These are phyloP conservation scores for Omphalotus guepiniiformis DNA, from an alignment of 768 basidiomycete species.

Conservation along the genomic window DNA sequence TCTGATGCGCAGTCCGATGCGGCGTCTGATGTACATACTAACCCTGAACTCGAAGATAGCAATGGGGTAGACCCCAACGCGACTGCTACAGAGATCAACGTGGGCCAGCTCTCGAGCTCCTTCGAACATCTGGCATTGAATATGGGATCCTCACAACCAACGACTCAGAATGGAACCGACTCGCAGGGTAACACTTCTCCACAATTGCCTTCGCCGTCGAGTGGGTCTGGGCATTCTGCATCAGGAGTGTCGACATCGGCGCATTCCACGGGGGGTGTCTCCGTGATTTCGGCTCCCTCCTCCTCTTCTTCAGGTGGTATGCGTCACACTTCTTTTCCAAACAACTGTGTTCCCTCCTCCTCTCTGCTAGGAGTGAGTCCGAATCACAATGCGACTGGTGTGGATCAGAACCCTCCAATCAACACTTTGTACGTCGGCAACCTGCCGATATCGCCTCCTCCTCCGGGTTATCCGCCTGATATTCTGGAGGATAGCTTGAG, in stretches of 20 bases:
- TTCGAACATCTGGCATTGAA: constrained; percentile 43
- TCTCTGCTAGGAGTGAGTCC: too few species aligned
- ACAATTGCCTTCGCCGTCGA: constrained; percentile 64
- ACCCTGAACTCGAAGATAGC: constrained; percentile 1
- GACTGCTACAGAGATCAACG: constrained; percentile 4
- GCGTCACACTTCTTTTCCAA: background rate
- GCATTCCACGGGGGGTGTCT: background rate
- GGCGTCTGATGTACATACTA: constrained; percentile 7
- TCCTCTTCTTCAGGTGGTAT: background rate
- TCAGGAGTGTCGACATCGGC: background rate
- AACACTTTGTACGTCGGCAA: constrained; percentile 99
- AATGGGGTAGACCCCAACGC: constrained; percentile 3
- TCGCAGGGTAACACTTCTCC: constrained; percentile 56
- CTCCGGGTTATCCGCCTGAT: constrained; percentile 68
- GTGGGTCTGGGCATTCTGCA: constrained; percentile 5
- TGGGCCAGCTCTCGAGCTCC: constrained; percentile 23
- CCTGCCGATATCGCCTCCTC: constrained; percentile 75
- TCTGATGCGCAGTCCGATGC: background rate
- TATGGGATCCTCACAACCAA: constrained; percentile 27
- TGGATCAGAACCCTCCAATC: constrained; percentile 96
- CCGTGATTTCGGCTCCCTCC: background rate
- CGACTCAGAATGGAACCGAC: background rate
- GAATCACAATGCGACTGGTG: constrained; percentile 26
- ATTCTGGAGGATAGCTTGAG: constrained; percentile 86
- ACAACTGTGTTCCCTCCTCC: background rate